These are phyloP conservation scores for Bretschneidera sinensis DNA, from an alignment of 345 rosid species.

Conservation along the genomic window DNA sequence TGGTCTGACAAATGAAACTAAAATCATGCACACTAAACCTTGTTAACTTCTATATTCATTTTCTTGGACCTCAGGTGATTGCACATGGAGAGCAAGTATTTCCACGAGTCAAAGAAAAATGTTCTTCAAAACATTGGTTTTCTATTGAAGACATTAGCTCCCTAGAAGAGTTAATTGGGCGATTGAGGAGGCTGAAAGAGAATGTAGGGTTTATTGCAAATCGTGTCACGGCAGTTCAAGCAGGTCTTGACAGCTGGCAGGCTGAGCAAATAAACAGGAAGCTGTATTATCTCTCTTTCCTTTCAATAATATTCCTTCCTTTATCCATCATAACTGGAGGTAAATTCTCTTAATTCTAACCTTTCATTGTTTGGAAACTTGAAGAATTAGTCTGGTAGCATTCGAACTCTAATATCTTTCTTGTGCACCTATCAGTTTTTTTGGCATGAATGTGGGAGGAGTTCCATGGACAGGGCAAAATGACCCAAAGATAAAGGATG, in stretches of 20 bases:
- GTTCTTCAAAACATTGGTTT: constrained; percentile 75
- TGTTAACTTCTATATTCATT: not conserved
- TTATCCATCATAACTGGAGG: constrained; percentile 94
- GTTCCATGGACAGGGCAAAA: constrained; percentile 95
- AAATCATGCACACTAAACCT: not conserved
- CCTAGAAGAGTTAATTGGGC: constrained; percentile 75
- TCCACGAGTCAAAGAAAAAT: constrained; percentile 86
- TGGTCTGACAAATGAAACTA: not conserved
- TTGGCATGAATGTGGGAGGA: constrained; percentile 99
- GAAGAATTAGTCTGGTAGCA: not conserved
- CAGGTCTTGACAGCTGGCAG: constrained; percentile 95
- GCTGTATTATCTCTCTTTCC: constrained; percentile 91
- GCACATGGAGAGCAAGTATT: constrained; percentile 96
- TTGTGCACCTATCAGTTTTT: constrained; percentile 44
- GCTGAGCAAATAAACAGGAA: constrained; percentile 90
- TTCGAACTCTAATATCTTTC: not conserved
- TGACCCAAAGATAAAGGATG: constrained; percentile 51
- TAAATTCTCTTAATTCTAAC: constrained; percentile 1
- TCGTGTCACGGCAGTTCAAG: constrained; percentile 86
- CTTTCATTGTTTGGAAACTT: not conserved
- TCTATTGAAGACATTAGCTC: constrained; percentile 50
- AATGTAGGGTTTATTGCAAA: constrained; percentile 90
- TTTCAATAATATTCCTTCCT: constrained; percentile 91
- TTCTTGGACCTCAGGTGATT: constrained; percentile 50
- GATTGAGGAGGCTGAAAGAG: constrained; percentile 84